Conservation (phyloP, 768 basidiomycete genomes). For the Podaxis mareebaensis region DNA sequence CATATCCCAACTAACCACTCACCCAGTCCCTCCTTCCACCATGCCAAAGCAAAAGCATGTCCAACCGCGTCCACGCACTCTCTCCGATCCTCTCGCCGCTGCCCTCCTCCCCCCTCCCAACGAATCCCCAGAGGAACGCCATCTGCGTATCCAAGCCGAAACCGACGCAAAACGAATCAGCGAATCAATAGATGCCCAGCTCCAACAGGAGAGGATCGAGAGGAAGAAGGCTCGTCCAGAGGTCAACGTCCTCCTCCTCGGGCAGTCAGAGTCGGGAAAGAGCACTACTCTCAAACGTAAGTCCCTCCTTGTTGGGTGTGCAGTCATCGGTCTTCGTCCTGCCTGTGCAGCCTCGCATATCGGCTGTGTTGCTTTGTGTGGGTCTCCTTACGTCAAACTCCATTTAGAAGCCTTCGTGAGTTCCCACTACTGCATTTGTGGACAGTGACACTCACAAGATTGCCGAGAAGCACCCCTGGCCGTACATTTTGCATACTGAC, state of each 20-base stretch:
- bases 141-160: conserved; percentile 65
- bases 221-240: conserved; percentile 59
- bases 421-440: conserved; percentile 3
- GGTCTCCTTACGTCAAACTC: conserved; percentile 17
- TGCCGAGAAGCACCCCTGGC: background rate
- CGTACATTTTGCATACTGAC: background rate
- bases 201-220: conserved; percentile 65
- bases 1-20: conserved; percentile 22
- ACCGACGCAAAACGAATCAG: conserved; percentile 71
- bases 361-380: conserved; percentile 9
- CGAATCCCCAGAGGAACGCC: conserved; percentile 69
- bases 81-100: conserved; percentile 71
- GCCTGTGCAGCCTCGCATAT: conserved; percentile 13
- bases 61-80: conserved; percentile 36
- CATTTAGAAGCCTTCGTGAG: conserved; percentile 8
- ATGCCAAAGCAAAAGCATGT: conserved; percentile 43
- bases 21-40: conserved; percentile 26
- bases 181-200: conserved; percentile 79
- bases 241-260: conserved; percentile 77
- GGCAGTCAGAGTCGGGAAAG: conserved; percentile 90
- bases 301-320: conserved; percentile 30
- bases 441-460: background rate
- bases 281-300: conserved; percentile 87
- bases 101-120: conserved; percentile 69
- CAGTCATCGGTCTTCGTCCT: conserved; percentile 13